Conservation (phyloP, 257 asterid genomes). For the Oldenlandia corymbosa region DNA sequence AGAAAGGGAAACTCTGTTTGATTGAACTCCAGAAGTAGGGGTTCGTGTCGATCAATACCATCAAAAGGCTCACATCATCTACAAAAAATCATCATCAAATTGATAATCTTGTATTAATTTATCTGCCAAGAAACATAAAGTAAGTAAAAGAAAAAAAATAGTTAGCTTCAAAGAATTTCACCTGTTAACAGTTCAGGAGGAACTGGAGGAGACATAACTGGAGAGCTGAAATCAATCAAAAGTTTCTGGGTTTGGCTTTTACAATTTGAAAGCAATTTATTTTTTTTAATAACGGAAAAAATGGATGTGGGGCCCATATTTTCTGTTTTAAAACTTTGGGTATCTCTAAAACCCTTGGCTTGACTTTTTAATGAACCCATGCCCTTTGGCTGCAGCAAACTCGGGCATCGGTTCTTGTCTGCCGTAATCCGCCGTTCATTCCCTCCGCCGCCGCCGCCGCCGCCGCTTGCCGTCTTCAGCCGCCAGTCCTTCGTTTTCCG, state of each 20-base stretch:
- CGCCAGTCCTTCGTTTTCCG: slow-evolving; percentile 17
- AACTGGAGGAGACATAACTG: slow-evolving; percentile 20
- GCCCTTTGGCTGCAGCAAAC: slow-evolving; percentile 10
- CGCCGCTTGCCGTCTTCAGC: slow-evolving; percentile 17
- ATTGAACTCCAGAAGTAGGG: slow-evolving; percentile 82
- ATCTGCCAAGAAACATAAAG: neutral
- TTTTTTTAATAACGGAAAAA: no score
- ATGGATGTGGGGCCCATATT: no score
- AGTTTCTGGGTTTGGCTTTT: no score
- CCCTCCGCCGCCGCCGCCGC: slow-evolving; percentile 29
- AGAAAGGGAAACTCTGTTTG: slow-evolving; percentile 49
- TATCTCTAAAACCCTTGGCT: slow-evolving; percentile 13
- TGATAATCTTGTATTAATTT: neutral
- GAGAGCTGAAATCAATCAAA: neutral
- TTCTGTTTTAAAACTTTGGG: no score
- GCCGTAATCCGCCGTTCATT: slow-evolving; percentile 28
- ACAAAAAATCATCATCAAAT: slow-evolving; percentile 9
- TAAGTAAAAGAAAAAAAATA: neutral
- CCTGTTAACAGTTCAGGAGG: slow-evolving; percentile 22
- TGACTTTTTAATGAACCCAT: slow-evolving; percentile 13
- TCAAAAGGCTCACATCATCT: slow-evolving; percentile 84
- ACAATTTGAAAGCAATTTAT: no score
- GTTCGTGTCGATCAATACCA: slow-evolving; percentile 77
- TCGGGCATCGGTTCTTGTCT: slow-evolving; percentile 28
- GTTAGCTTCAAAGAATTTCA: neutral